Percentiles rank a stretch among this genome's conserved stretches.
Evolutionary conservation across 2,329 filamentous ascomycete species (phyloP).

Genomic region (Botrytis hyacinthi): DNA sequence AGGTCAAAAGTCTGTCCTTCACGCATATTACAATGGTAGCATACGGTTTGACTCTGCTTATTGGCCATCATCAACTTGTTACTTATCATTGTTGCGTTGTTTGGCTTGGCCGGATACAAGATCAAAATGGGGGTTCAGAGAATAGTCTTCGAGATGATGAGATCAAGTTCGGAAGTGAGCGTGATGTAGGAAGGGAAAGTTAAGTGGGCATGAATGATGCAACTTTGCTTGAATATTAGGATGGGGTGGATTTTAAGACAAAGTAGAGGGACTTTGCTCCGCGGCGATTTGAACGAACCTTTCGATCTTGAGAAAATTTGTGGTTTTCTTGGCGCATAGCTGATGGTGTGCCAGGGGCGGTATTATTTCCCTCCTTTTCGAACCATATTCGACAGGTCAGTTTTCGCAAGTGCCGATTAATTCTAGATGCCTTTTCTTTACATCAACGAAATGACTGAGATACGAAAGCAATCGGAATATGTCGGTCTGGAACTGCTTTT

Average conservation of each 20-base stretch:
- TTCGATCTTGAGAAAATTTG: not conserved
- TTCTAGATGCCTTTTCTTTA: not conserved
- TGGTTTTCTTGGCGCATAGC: not conserved
- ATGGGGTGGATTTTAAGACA: not conserved
- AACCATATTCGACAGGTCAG: too few relatives aligned
- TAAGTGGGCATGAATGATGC: constrained; percentile 19
- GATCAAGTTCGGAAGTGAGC: constrained; percentile 23
- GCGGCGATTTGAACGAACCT: rapidly evolving
- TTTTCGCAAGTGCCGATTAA: not conserved
- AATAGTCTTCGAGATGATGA: constrained; percentile 24
- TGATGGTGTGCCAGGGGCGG: not conserved
- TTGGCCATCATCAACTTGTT: constrained; percentile 34
- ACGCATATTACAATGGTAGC: constrained; percentile 34
- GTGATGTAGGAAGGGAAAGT: constrained; percentile 19
- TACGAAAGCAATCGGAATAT: not conserved
- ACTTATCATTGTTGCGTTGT: constrained; percentile 33
- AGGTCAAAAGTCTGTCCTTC: constrained; percentile 29
- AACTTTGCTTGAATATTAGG: not conserved
- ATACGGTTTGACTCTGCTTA: constrained; percentile 34
- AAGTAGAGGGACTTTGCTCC: not conserved
- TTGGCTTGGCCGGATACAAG: constrained; percentile 33
- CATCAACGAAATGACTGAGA: not conserved
- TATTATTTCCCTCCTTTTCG: not conserved
- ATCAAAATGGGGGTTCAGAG: constrained; percentile 28
- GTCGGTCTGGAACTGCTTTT: not conserved